Base-by-base conservation (phyloP, 495 filamentous ascomycete genomes). In the Jackrogersella minutella region DNA sequence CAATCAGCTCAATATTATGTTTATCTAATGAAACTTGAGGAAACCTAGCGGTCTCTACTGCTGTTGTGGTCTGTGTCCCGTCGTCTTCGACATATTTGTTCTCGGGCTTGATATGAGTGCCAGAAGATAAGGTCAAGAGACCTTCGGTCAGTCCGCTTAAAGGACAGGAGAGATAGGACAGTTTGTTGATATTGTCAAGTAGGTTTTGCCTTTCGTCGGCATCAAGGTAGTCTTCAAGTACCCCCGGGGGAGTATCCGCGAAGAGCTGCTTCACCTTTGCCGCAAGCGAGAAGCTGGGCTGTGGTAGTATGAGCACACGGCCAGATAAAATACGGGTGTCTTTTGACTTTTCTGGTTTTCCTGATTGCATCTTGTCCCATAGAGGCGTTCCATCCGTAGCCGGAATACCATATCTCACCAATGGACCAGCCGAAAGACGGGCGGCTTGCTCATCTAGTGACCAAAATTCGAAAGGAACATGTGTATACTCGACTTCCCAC, bases 401-500 rank as follows among this genome's bases (percentile, higher is more conserved):
- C 14, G 44, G 62, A 55, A 78, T 63, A 0, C 60, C 72, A 26
- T 66, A 78, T 17, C 68, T 53, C 16, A 76, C 22, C 31, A 62
- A 55, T 16, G 53, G 62, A 0, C 9, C 9, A 44, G 14, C 10
- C 4, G 47, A 50, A 3, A 59, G 22, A 31, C 37, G 21, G 30
- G 49, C 44, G 1, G 58, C 34, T 4, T 54, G 59, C 28, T 72
- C 63, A 34, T 64, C 55, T 4, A 77, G 43, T 0, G 16, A 14
- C 79, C 79, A 85, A 3, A 75, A 26, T 0, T 69, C 40, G 1
- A 57, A 70, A 4, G 69, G 64, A 9, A 87, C 64, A 63, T 88
- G 84, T 7, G 68, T 76, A 64, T 86, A 88, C 41, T 79, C 72
- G 0, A 63, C 76, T 64, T 86, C 81, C 83, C 82, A 86, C 64